Conservation (phyloP, 2,329 filamentous ascomycete genomes). For the Hypoxylon sp. region DNA sequence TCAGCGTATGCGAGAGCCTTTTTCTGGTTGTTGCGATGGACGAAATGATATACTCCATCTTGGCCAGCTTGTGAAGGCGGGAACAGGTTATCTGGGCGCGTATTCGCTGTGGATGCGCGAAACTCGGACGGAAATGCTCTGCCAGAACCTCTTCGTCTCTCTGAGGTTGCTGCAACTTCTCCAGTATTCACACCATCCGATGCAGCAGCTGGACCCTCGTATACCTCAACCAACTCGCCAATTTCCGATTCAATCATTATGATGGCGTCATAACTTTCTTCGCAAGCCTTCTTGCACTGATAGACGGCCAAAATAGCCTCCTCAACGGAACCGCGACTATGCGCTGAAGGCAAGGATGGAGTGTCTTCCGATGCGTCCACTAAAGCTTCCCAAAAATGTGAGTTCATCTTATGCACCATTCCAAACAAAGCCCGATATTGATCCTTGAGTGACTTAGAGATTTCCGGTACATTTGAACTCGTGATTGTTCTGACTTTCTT, state of each 20-base stretch:
- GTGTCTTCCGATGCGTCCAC: slow-evolving; percentile 7
- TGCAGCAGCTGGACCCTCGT: slow-evolving; percentile 11
- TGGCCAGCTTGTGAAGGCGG: slow-evolving; percentile 1
- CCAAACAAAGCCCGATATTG: slow-evolving; percentile 13
- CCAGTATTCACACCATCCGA: slow-evolving; percentile 17
- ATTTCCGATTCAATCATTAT: slow-evolving; percentile 11
- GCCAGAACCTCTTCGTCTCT: slow-evolving; percentile 9
- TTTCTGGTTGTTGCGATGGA: slow-evolving; percentile 52
- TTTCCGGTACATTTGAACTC: slow-evolving; percentile 13
- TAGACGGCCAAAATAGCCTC: slow-evolving; percentile 13
- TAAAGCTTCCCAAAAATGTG: slow-evolving; percentile 18
- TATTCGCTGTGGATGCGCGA: not conserved
- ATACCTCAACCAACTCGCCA: slow-evolving; percentile 7
- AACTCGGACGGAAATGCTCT: slow-evolving; percentile 6
- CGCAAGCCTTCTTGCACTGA: slow-evolving; percentile 13
- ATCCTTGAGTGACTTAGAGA: slow-evolving; percentile 13
- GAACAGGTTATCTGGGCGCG: not conserved
- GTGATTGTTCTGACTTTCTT: slow-evolving; percentile 16
- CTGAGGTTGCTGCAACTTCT: slow-evolving; percentile 9
- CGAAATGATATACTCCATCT: slow-evolving; percentile 25
- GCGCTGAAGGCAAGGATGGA: slow-evolving; percentile 7
- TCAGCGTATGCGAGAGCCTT: slow-evolving; percentile 62
- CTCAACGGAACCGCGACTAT: slow-evolving; percentile 14
- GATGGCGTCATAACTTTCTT: slow-evolving; percentile 16
- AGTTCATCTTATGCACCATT: slow-evolving; percentile 11